Evolutionary conservation across 495 filamentous ascomycete genomes (phyloP).

Genomic region (Aspergillus haitiensis): DNA sequence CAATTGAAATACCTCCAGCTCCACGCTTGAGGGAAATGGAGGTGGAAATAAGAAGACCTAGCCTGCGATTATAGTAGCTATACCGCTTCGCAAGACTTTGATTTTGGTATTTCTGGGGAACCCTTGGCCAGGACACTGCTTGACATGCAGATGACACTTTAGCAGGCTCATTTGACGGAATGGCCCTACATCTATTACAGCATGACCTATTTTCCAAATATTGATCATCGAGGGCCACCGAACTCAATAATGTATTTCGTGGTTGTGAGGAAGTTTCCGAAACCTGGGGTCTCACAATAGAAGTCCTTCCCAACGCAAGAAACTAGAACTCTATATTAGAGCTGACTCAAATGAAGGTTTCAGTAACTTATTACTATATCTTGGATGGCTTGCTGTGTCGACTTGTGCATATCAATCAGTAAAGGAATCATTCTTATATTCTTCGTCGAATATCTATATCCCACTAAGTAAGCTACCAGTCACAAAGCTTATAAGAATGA

Average conservation of each 20-base stretch:
- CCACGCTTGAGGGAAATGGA: neutral
- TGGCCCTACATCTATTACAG: neutral
- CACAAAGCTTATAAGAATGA: neutral
- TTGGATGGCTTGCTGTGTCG: conserved; percentile 2
- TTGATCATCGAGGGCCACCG: too few species aligned
- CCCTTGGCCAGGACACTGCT: neutral
- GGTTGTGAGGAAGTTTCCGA: too few species aligned
- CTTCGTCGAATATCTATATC: neutral
- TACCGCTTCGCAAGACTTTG: neutral
- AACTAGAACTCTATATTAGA: neutral
- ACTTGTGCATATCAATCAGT: conserved; percentile 4
- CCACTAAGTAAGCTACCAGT: neutral
- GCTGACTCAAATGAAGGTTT: neutral
- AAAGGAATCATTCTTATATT: neutral
- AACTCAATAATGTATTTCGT: too few species aligned
- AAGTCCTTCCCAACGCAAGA: neutral
- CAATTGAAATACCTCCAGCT: conserved; percentile 4
- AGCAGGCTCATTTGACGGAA: neutral
- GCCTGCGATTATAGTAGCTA: neutral
- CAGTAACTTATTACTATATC: neutral
- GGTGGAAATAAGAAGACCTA: conserved; percentile 7
- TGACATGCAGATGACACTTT: neutral
- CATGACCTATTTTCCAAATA: too few species aligned
- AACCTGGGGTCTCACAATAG: too few species aligned
- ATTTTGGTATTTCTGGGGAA: neutral